phyloP scores from a whole-genome alignment of 2,329 filamentous ascomycete species.

The Podosphaera leucotricha region DNA sequence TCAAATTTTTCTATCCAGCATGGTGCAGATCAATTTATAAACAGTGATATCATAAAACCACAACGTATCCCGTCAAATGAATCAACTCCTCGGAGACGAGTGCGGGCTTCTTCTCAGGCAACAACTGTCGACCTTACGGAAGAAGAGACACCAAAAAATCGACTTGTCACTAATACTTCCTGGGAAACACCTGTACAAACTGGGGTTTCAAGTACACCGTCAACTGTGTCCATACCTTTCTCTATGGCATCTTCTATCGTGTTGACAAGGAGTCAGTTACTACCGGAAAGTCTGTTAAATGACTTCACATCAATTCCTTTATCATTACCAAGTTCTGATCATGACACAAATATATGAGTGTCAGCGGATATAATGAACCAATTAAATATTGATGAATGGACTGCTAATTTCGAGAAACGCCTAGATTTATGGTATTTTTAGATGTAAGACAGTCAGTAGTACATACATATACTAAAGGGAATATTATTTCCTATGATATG shows the following conservation, averaged over 20 bases:
- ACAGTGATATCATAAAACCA: neutral
- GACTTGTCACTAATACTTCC: constrained; percentile 7
- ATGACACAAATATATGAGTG: neutral
- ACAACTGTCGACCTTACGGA: constrained; percentile 14
- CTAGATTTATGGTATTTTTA: too few species aligned
- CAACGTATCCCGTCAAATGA: neutral
- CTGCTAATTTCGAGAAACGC: neutral
- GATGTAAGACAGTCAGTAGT: too few species aligned
- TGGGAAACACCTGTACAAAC: constrained; percentile 12
- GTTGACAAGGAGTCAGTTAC: constrained; percentile 26
- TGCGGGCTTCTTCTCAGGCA: constrained; percentile 11
- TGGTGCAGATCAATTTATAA: neutral
- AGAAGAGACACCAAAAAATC: constrained; percentile 6
- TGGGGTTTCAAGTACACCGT: constrained; percentile 7
- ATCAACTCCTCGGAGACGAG: too few species aligned
- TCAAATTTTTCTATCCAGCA: neutral
- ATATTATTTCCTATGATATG: too few species aligned
- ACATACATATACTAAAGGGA: too few species aligned
- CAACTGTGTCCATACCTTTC: constrained; percentile 6
- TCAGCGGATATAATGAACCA: neutral
- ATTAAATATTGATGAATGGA: neutral
- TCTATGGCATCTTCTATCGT: constrained; percentile 18
- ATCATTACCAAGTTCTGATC: neutral
- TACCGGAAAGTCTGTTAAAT: constrained; percentile 24
- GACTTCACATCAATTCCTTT: constrained; percentile 15